Base-by-base conservation (phyloP, 495 filamentous ascomycete genomes). In the Talaromyces trachyspermus region DNA sequence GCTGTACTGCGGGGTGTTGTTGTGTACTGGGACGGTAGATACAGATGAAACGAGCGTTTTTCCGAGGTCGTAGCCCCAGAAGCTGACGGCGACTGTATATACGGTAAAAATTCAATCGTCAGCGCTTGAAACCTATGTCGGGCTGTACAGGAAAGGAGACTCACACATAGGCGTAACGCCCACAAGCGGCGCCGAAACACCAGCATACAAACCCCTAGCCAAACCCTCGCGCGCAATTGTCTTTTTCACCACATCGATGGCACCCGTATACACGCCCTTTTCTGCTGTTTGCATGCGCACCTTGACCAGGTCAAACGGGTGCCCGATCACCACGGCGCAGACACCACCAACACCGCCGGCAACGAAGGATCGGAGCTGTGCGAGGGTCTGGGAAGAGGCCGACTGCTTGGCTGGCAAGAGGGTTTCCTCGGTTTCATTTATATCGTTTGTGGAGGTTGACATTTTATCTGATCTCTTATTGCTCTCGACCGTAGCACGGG, bases 91-190 rank as follows among this genome's bases (percentile, higher is more conserved):
- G 69, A 97, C 90, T 96, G 48, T 37, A 30, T 6, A 30, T 30
- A 30, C 27, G 27, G 39, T 40, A 39, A 14, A 1, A 18, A 22
- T 5, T 24, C 10, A 23, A 23, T 40, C 7, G 19, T 33, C 12
- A n/a, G n/a, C n/a, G n/a, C n/a, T n/a, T n/a, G n/a, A n/a, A n/a
- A n/a, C n/a, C n/a, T n/a, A n/a, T n/a, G n/a, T n/a, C n/a, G n/a
- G n/a, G n/a, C n/a, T n/a, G n/a, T n/a, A n/a, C n/a, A n/a, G n/a
- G 10, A 12, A 23, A 27, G 35, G 36, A 46, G 51, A 77, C 88
- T 72, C 81, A 95, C 91, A 98, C 94, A 97, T 97, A 24, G 92
- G 92, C 50, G 92, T 97, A 15, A 98, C 92, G 32, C 94, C 92
- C 9, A 95, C 83, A 51, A 98, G 70, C 32, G 92, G 94, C 55